These are phyloP conservation scores for Trichosanthes cucumerina DNA, from an alignment of 306 rosid genomes.

Conservation along the genomic window DNA sequence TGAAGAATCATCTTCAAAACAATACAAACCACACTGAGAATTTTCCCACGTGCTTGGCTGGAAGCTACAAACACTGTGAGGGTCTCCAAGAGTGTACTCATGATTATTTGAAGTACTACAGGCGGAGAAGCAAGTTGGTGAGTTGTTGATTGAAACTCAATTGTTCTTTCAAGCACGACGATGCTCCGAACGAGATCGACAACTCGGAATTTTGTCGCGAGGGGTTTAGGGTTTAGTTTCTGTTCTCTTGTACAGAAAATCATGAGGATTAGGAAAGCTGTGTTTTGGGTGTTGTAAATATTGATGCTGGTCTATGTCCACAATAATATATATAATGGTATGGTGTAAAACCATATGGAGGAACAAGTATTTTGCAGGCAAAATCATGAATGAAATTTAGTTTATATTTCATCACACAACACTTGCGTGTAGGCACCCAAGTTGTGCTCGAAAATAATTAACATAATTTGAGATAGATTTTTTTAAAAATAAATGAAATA, in stretches of 20 bases:
- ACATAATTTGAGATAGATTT: too few species aligned
- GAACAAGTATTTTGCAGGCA: background rate
- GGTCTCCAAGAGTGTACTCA: background rate
- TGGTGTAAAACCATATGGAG: background rate
- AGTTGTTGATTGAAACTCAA: background rate
- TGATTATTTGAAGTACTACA: constrained; percentile 20
- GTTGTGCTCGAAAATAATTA: too few species aligned
- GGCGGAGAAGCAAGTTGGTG: constrained; percentile 28
- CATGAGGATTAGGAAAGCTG: background rate
- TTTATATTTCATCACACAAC: too few species aligned
- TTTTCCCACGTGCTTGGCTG: constrained; percentile 13
- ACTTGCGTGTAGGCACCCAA: too few species aligned
- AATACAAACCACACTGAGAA: constrained; percentile 15
- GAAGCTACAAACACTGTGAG: constrained; percentile 4
- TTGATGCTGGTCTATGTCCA: background rate
- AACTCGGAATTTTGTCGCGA: background rate
- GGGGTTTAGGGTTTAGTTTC: background rate
- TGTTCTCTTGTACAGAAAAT: constrained; percentile 1
- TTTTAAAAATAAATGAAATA: too few species aligned
- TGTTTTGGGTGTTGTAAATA: background rate
- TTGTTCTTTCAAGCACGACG: background rate
- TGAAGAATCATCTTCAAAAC: constrained; percentile 11
- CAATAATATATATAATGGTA: background rate
- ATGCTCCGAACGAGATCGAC: background rate
- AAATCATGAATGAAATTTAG: too few species aligned